Conservation (phyloP, 345 rosid species). For the Dovyalis caffra region DNA sequence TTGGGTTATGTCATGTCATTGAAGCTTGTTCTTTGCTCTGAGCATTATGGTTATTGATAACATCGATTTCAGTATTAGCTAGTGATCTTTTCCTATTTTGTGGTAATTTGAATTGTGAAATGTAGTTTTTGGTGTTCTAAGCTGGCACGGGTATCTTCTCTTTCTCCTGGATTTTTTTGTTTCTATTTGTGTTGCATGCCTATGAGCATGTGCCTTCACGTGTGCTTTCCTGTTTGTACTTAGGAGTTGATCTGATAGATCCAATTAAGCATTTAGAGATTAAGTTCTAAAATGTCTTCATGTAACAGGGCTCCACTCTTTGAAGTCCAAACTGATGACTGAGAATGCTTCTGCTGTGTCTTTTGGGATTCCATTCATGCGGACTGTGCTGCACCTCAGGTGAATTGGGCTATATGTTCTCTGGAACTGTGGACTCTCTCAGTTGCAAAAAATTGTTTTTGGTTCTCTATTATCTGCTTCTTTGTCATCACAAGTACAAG, state of each 20-base stretch:
- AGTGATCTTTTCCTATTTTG: background rate
- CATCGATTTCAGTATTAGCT: background rate
- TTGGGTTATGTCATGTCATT: too few relatives aligned
- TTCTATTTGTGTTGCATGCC: background rate
- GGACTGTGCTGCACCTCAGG: constrained; percentile 96
- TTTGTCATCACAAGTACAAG: background rate
- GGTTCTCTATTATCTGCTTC: background rate
- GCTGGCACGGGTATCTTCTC: background rate
- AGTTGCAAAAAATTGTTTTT: background rate
- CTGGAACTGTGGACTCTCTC: background rate
- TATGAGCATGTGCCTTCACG: background rate
- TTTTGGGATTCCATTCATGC: constrained; percentile 85
- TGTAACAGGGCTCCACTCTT: constrained; percentile 80
- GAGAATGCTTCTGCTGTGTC: constrained; percentile 90
- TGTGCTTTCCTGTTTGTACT: background rate
- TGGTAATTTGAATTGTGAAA: background rate
- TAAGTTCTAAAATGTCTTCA: constrained; percentile 11
- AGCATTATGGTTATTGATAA: background rate
- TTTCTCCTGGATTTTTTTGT: background rate
- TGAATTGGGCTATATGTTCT: constrained; percentile 16
- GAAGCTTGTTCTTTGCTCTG: too few relatives aligned
- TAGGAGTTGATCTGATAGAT: background rate
- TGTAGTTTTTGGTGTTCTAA: background rate
- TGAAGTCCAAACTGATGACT: constrained; percentile 82
- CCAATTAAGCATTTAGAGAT: constrained; percentile 2